These are phyloP conservation scores for Talaromyces thailandensis DNA, from an alignment of 495 filamentous ascomycete genomes.

Conservation along the genomic window DNA sequence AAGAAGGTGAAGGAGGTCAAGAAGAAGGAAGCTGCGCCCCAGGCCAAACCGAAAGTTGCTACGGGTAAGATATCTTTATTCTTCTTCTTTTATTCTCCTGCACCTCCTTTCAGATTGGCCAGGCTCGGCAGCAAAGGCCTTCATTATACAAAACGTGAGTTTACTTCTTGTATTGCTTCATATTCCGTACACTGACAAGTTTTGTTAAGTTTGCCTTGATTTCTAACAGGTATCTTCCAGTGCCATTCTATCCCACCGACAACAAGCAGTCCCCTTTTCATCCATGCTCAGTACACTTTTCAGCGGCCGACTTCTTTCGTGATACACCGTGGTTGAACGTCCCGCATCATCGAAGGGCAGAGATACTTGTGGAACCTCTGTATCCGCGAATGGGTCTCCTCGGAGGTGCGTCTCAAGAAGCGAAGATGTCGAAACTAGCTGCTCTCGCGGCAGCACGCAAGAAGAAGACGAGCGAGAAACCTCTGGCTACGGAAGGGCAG, in stretches of 20 bases:
- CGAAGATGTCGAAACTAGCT: conserved; percentile 82
- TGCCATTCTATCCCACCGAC: conserved; percentile 24
- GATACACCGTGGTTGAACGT: conserved; percentile 84
- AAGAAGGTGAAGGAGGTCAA: conserved; percentile 33
- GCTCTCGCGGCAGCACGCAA: conserved; percentile 82
- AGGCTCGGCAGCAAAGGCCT: conserved; percentile 19
- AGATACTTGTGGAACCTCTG: conserved; percentile 55
- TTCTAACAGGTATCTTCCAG: conserved; percentile 38
- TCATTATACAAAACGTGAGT: conserved; percentile 1
- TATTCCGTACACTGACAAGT: conserved; percentile 24
- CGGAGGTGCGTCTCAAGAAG: conserved; percentile 59
- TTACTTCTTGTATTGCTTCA: conserved; percentile 7
- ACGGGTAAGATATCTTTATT: conserved; percentile 41
- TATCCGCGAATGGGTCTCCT: conserved; percentile 55
- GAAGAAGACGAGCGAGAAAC: conserved; percentile 61
- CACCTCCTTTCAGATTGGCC: conserved; percentile 14
- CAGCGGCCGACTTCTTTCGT: conserved; percentile 57
- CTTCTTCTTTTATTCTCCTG: conserved; percentile 9
- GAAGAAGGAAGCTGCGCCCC: conserved; percentile 27
- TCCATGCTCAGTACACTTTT: conserved; percentile 22
- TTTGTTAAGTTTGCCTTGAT: conserved; percentile 19
- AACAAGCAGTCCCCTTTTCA: conserved; percentile 6
- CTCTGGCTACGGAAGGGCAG: neutral
- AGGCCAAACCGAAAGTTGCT: conserved; percentile 25
- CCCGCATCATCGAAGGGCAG: conserved; percentile 55